phyloP scores from a whole-genome alignment of 306 rosid species.

The Hippophae tibetana region DNA sequence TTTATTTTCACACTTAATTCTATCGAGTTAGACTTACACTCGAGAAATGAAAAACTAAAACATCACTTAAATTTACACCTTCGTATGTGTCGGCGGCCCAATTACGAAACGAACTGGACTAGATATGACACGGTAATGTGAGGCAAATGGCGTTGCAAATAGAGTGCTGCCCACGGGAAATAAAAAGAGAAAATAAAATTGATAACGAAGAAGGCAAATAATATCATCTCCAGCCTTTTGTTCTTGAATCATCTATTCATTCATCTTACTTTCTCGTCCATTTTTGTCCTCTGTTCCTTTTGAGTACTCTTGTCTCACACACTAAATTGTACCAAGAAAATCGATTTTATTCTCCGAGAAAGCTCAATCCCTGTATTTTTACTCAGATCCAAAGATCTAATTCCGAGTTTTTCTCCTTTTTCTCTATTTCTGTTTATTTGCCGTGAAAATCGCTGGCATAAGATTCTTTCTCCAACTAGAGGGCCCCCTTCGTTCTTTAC shows the following conservation, averaged over 20 bases:
- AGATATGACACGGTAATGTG: too few species aligned
- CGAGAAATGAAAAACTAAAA: too few species aligned
- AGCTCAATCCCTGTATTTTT: conserved; percentile 17
- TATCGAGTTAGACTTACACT: too few species aligned
- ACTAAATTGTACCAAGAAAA: conserved; percentile 2
- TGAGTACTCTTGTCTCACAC: not conserved
- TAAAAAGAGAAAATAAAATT: not conserved
- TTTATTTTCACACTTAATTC: too few species aligned
- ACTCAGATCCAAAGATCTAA: conserved; percentile 44
- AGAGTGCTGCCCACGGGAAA: not conserved
- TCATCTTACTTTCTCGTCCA: conserved; percentile 16
- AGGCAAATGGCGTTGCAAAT: too few species aligned
- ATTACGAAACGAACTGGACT: too few species aligned
- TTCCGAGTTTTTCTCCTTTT: conserved; percentile 9
- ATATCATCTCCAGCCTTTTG: conserved; percentile 8
- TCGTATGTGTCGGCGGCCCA: too few species aligned
- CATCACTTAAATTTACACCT: too few species aligned
- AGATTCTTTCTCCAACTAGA: conserved; percentile 15
- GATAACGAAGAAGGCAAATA: conserved; percentile 1
- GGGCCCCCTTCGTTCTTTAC: conserved; percentile 10
- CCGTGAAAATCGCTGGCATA: conserved; percentile 22
- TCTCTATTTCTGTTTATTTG: not conserved
- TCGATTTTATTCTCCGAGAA: conserved; percentile 12
- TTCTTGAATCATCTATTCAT: conserved; percentile 16
- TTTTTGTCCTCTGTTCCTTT: not conserved